These are phyloP conservation scores for Leccinum broughii DNA, from an alignment of 768 basidiomycete genomes.

Conservation along the genomic window DNA sequence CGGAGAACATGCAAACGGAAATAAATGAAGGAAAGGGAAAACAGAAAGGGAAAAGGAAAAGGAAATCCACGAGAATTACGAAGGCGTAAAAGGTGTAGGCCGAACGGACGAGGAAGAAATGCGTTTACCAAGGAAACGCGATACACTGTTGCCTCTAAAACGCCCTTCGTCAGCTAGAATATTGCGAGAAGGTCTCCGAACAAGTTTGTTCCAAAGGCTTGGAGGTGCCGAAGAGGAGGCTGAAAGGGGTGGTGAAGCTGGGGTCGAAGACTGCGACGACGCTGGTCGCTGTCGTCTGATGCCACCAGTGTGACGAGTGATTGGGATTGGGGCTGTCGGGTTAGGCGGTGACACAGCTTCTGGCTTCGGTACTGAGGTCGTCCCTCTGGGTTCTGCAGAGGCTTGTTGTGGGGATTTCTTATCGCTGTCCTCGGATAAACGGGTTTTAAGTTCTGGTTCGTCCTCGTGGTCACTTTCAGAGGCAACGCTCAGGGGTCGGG, in stretches of 20 bases:
- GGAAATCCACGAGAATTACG: neutral
- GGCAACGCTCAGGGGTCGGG: slow-evolving; percentile 4
- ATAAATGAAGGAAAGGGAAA: neutral
- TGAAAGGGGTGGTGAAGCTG: slow-evolving; percentile 1
- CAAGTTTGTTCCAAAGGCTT: slow-evolving; percentile 28
- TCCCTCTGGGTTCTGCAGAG: neutral
- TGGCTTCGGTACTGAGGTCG: neutral
- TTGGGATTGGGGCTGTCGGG: slow-evolving; percentile 8
- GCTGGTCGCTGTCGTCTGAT: neutral
- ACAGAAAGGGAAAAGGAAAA: neutral
- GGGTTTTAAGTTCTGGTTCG: slow-evolving; percentile 2
- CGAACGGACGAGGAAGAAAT: slow-evolving; percentile 9
- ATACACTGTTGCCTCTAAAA: slow-evolving; percentile 16
- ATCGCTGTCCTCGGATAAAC: slow-evolving; percentile 5
- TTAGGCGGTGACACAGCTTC: neutral
- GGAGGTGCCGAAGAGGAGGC: slow-evolving; percentile 10
- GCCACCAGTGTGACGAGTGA: neutral
- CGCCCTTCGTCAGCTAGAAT: slow-evolving; percentile 12
- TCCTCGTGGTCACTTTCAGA: slow-evolving; percentile 8
- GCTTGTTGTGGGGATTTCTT: slow-evolving; percentile 1
- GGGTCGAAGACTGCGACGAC: slow-evolving; percentile 2
- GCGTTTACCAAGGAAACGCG: slow-evolving; percentile 24
- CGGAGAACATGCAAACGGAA: neutral
- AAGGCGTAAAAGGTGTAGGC: slow-evolving; percentile 4
- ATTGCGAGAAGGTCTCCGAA: slow-evolving; percentile 19